Base-by-base conservation (phyloP, 805 yeast species). In the Isabelozyma pseudorhagii region DNA sequence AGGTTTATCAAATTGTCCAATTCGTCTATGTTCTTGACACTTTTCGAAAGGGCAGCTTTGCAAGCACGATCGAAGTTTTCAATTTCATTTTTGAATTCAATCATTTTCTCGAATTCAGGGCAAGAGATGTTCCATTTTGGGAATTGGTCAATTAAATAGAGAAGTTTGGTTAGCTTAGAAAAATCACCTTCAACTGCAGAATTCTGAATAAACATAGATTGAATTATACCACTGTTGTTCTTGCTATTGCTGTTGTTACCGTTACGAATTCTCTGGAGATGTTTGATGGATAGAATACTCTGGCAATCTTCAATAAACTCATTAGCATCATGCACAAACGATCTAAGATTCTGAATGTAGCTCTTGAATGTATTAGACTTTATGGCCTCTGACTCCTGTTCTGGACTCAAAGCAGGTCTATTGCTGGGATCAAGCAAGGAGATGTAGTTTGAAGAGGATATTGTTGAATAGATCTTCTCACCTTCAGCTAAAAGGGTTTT, bases 61-160 rank as follows among this genome's bases (percentile, higher is more conserved):
- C 81, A 81, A 11, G 78, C 72, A 27, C 67, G 62, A 50, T 79
- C 82, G 61, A 77, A 86, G 45, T 72, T 72, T 44, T 71, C 71
- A 40, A 87, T 74, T 53, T 81, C 86, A 29, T 58, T 64, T 4
- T 78, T 74, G 43, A 83, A 74, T 52, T 80, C 85, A 4, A 75
- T 50, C 10, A 87, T 63, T 56, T 81, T 85, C 15, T 79, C 84
- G 55, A 83, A 72, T 58, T 87, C 94, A 0, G 82, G 77, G 14
- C 81, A 69, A 3, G 74, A 62, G 48, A 86, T 79, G 17, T 79
- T 76, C 50, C 85, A 57, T 0, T 61, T 57, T 2, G 84, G 81
- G 4, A 84, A 79, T 42, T 72, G 71, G 14, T 68, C 66, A 11
- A 83, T 56, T 18, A 85, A 55, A 17, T 52, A 45, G 25, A 72